These are phyloP conservation scores for Exophiala dermatitidis DNA, from an alignment of 2,329 filamentous ascomycete species.

Conservation along the genomic window DNA sequence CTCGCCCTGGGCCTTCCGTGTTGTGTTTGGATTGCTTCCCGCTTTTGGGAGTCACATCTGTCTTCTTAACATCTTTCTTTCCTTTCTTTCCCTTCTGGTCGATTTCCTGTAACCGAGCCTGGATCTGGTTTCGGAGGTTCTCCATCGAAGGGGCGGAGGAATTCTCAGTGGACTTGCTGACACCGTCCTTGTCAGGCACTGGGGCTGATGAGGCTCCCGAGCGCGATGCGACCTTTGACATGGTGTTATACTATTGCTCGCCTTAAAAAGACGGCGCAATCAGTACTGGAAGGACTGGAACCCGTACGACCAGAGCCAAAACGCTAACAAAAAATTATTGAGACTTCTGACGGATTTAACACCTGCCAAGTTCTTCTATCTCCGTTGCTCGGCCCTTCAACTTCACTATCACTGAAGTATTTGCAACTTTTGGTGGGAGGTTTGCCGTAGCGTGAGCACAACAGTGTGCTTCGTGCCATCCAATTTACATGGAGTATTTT, in stretches of 20 bases:
- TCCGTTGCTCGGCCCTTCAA: neutral
- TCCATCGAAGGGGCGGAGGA: conserved; percentile 9
- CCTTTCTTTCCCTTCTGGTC: conserved; percentile 36
- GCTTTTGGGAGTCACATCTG: conserved; percentile 26
- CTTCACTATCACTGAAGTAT: too few species aligned
- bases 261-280: neutral
- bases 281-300: neutral
- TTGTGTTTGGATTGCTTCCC: conserved; percentile 24
- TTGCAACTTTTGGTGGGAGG: too few species aligned
- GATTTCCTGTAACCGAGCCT: conserved; percentile 30
- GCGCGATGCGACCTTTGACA: neutral
- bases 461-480: too few species aligned
- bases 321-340: neutral
- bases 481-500: too few species aligned
- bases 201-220: neutral
- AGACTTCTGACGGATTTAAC: neutral
- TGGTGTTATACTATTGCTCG: neutral
- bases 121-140: conserved; percentile 21
- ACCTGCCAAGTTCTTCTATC: neutral
- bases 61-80: conserved; percentile 31
- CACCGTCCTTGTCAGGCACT: neutral
- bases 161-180: neutral
- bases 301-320: neutral
- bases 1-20: conserved; percentile 15
- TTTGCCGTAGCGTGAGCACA: too few species aligned